Base-by-base conservation (phyloP, 768 basidiomycete genomes). In the Boletus reticulatus region DNA sequence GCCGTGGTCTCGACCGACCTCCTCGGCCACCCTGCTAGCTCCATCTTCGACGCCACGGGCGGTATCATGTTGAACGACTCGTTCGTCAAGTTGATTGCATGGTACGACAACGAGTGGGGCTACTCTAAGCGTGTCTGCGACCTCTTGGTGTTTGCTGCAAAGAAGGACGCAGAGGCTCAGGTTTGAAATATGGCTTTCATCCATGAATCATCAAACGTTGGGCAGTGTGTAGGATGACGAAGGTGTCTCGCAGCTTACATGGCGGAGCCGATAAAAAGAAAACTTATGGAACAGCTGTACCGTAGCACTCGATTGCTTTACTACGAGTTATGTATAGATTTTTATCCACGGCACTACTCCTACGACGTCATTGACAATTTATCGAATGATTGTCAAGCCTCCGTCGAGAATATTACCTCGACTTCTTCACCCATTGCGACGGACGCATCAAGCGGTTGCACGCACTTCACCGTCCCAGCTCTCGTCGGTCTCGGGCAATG, bases 31-130 rank as follows among this genome's bases (percentile, higher is more conserved):
- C 72, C 76, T 56, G 78, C 82, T 54, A 94, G 92, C 57, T 92
- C 87, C 57, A 91, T 94, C 80, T 98, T 98, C 73, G 96, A 98
- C 68, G 95, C 94, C 65, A 76, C 75, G 59, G 96, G 91, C 43
- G 96, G 96, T 64, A 98, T 98, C 72, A 81, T 86, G 71, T 85
- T 98, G 71, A 97, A 89, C 86, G 67, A 77, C 59, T 87, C 87
- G 77, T 98, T 98, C 67, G 90, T 98, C 80, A 98, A 98, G 84
- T 84, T 97, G 67, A 87, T 98, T 71, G 72, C 90, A 42, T 97
- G 95, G 94, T 95, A 92, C 80, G 90, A 92, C 76, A 94, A 93
- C 75, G 90, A 94, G 76, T 92, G 87, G 88, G 88, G 93, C 19
- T 98, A 97, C 86, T 95, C 93, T 44, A 84, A 78, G 72, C 88